Percentiles rank a stretch among this genome's conserved stretches.
phyloP scores from a whole-genome alignment of 257 asterid genomes.

The Sherardia arvensis region DNA sequence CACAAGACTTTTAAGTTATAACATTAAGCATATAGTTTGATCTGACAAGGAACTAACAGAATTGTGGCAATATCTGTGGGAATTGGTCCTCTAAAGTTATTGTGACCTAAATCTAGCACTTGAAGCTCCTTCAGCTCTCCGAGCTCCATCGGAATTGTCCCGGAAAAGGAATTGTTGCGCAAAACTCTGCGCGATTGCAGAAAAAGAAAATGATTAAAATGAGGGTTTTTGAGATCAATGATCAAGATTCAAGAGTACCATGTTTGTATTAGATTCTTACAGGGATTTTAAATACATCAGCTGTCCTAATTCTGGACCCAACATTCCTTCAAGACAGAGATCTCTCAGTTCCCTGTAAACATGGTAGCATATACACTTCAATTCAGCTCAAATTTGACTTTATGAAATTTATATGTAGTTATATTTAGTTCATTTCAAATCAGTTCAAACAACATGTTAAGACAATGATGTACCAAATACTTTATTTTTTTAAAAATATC shows the following conservation, averaged over 20 bases:
- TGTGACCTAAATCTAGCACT: slow-evolving; percentile 23
- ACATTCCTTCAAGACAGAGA: slow-evolving; percentile 27
- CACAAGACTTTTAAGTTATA: not conserved
- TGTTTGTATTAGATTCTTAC: slow-evolving; percentile 9
- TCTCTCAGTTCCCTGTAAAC: slow-evolving; percentile 22
- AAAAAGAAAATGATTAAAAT: not conserved
- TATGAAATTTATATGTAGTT: too few species aligned
- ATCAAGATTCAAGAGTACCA: not conserved
- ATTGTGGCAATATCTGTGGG: slow-evolving; percentile 14
- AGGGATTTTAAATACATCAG: slow-evolving; percentile 19
- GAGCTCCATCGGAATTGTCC: slow-evolving; percentile 20
- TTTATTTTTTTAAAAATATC: too few species aligned
- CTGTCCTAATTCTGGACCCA: slow-evolving; percentile 21
- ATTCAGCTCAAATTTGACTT: not conserved
- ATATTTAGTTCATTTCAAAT: too few species aligned
- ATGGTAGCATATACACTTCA: not conserved
- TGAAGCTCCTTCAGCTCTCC: slow-evolving; percentile 22
- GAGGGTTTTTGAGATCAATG: not conserved
- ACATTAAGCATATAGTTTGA: not conserved
- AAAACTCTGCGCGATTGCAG: slow-evolving; percentile 15
- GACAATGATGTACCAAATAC: not conserved
- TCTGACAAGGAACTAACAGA: slow-evolving; percentile 17
- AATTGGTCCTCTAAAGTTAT: slow-evolving; percentile 18
- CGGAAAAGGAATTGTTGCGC: slow-evolving; percentile 29
- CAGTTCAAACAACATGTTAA: too few species aligned